A percentile compares a stretch with the other conserved stretches of the same genome.
These are phyloP conservation scores for Tylopilus rubrobrunneus DNA, from an alignment of 768 basidiomycete species.

Conservation along the genomic window DNA sequence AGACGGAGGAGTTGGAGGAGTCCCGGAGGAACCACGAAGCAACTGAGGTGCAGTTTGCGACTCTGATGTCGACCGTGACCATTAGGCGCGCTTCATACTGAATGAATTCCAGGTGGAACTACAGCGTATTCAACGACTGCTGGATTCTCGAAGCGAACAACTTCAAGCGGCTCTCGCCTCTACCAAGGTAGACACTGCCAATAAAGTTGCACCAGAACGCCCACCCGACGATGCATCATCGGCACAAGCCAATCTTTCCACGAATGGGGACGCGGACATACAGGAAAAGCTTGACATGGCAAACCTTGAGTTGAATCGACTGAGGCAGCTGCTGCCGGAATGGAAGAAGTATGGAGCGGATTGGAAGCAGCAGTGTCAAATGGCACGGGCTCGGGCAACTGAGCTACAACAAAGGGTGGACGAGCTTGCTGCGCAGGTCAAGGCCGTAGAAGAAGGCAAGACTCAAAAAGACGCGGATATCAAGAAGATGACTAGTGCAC, in stretches of 20 bases:
- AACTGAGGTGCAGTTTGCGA: conserved; percentile 19
- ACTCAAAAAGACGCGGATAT: conserved; percentile 12
- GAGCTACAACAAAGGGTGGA: conserved; percentile 11
- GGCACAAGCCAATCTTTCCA: background rate
- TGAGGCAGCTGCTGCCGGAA: conserved; percentile 17
- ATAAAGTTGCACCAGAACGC: conserved; percentile 1
- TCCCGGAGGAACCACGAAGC: conserved; percentile 11
- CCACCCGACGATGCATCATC: conserved; percentile 4
- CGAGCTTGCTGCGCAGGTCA: conserved; percentile 7
- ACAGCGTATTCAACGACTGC: conserved; percentile 8
- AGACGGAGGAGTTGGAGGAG: conserved; percentile 18
- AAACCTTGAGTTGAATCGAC: conserved; percentile 15
- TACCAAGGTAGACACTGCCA: conserved; percentile 1
- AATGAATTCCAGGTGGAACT: conserved; percentile 18
- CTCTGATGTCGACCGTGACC: background rate
- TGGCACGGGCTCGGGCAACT: conserved; percentile 6
- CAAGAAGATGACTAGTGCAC: conserved; percentile 10
- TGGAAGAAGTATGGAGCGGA: conserved; percentile 26
- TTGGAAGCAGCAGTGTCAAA: conserved; percentile 23
- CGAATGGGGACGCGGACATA: conserved; percentile 1
- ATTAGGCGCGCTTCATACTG: conserved; percentile 4
- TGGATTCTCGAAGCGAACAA: conserved; percentile 19
- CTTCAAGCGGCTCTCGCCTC: conserved; percentile 15
- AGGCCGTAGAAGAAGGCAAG: conserved; percentile 9
- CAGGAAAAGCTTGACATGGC: conserved; percentile 13